Base-by-base conservation (phyloP, 148 eudicot genomes). In the Gaultheria prostrata region DNA sequence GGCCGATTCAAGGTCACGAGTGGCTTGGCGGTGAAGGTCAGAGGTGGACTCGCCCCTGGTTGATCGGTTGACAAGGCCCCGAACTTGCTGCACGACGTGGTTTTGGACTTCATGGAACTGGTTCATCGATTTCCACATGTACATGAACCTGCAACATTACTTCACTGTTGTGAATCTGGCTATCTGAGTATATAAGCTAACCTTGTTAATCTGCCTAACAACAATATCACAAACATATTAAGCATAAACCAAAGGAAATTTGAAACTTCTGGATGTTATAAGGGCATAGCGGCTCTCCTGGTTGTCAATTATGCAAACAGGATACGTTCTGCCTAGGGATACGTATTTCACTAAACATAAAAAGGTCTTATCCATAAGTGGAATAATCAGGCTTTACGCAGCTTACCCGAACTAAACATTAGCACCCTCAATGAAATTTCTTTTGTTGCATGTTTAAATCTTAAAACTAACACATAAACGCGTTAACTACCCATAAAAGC, bases 41-140 rank as follows among this genome's bases (percentile, higher is more conserved):
- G 98, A 93, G 45, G 98, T 96, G 50, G 97, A 88, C 54, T 91
- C 92, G 5, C 93, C 93, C 82, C 91, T 94, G 49, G 81, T 78
- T 76, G 90, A 72, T 18, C 85, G 87, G 88, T 91, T 91, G 1
- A 96, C 87, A 14, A 96, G 94, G 80, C 98, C 97, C 12, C 99
- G 94, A 5, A 94, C 99, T 90, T 96, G 99, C 88, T 94, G 98
- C 32, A 96, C 99, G n/a, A 94, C 85, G 82, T 96, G 94, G 89
- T 88, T 90, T 86, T 96, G 99, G 84, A 96, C 90, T 88, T 94
- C 94, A 81, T 96, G 99, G 87, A 84, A 92, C 84, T 96, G 95
- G 84, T 94, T 94, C 97, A 94, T 96, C 43, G 95, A 90, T 90
- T 82, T 90, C 99, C 99, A 96, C 99, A 93, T 96, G 90, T 96